phyloP scores from a whole-genome alignment of 768 basidiomycete species.

The Amanita exitialis region DNA sequence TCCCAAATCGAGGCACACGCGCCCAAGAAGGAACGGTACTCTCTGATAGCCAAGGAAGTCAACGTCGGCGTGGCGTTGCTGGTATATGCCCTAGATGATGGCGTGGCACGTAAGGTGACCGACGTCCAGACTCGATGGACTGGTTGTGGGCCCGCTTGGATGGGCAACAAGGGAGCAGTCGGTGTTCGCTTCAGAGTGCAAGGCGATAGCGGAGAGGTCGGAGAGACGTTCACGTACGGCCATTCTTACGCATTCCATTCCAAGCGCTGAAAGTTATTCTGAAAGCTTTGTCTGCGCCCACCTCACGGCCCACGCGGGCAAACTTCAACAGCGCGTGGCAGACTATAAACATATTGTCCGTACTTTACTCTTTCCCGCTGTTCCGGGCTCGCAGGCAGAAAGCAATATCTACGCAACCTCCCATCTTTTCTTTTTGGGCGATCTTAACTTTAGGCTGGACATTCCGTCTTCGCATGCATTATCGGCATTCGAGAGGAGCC shows the following conservation, averaged over 20 bases:
- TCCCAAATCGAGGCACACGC: conserved; percentile 65
- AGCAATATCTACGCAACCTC: conserved; percentile 77
- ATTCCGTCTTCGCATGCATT: conserved; percentile 47
- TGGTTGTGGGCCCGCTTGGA: conserved; percentile 57
- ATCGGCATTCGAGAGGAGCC: conserved; percentile 17
- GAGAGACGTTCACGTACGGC: conserved; percentile 81
- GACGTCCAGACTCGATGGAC: conserved; percentile 73
- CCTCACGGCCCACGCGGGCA: conserved; percentile 71
- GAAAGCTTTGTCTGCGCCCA: conserved; percentile 95
- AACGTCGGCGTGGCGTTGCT: conserved; percentile 85
- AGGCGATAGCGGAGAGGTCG: conserved; percentile 40
- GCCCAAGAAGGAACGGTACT: conserved; percentile 64
- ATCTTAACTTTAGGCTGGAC: conserved; percentile 86
- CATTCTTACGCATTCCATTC: background rate
- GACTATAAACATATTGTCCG: conserved; percentile 80
- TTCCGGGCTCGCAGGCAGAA: conserved; percentile 24
- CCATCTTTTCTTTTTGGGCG: conserved; percentile 89
- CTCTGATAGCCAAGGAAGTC: conserved; percentile 67
- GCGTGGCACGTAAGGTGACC: conserved; percentile 45
- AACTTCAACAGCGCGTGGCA: conserved; percentile 53
- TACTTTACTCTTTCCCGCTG: conserved; percentile 66
- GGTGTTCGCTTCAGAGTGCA: conserved; percentile 73
- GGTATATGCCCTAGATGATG: conserved; percentile 73
- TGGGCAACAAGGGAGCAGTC: conserved; percentile 96
- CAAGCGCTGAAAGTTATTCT: conserved; percentile 1